A percentile compares a stretch with the other conserved stretches of the same genome.
These are phyloP conservation scores for Vigna nakashimae DNA, from an alignment of 306 rosid species.

Conservation along the genomic window DNA sequence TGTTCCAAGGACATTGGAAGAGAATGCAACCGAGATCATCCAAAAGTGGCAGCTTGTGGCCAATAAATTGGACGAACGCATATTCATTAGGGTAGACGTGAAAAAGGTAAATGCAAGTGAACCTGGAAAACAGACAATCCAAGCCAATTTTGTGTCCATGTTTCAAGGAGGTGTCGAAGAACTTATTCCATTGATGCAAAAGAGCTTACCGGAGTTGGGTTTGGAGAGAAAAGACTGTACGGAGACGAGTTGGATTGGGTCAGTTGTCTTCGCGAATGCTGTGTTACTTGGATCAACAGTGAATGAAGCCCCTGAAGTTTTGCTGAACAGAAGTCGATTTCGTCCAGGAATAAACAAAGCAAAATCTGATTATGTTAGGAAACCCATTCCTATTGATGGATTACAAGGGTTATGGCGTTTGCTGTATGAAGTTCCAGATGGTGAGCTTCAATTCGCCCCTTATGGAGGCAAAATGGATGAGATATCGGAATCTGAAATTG, in stretches of 20 bases:
- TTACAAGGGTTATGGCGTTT: conserved; percentile 46
- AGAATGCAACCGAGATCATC: conserved; percentile 45
- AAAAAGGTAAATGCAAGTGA: conserved; percentile 5
- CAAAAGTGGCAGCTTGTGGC: too few species aligned
- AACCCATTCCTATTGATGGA: conserved; percentile 33
- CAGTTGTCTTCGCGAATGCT: not conserved
- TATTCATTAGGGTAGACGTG: conserved; percentile 11
- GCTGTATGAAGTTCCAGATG: conserved; percentile 29
- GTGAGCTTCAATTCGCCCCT: conserved; percentile 17
- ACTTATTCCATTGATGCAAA: too few species aligned
- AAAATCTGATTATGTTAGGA: conserved; percentile 48
- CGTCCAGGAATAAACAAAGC: conserved; percentile 2
- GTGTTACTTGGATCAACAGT: not conserved
- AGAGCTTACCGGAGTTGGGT: conserved; percentile 40
- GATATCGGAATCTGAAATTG: conserved; percentile 44
- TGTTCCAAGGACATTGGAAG: conserved; percentile 49
- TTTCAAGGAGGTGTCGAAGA: conserved; percentile 50
- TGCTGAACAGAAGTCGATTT: conserved; percentile 23
- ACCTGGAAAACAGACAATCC: not conserved
- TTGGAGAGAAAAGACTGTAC: conserved; percentile 36
- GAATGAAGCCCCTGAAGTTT: conserved; percentile 23
- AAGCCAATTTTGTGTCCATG: conserved; percentile 29
- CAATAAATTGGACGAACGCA: conserved; percentile 20
- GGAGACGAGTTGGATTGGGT: not conserved
- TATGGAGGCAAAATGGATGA: conserved; percentile 51